Evolutionary conservation across 352 stramenopile species (phyloP), one percentile per base, ranked within the genome.

Genomic region (Nothophytophthora sp.): DNA sequence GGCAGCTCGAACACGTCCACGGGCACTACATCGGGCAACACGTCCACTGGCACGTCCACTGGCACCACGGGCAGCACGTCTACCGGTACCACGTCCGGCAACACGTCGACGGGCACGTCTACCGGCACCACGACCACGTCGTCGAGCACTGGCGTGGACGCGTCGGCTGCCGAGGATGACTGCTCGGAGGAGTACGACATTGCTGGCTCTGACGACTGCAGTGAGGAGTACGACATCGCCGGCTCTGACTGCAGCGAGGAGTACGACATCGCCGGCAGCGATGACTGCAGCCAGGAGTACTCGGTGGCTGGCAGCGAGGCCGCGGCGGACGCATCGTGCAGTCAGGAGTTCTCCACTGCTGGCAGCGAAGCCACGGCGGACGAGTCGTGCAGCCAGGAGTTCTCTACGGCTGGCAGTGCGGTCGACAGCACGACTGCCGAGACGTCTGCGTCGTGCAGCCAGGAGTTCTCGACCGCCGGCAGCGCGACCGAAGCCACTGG

Each of bases 221-320:
- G 33, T 24, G 25, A 67, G 4, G 60, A 70, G 50, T 62, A 47
- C 18, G 56, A 69, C 28, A 46, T 73, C 6, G 57, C 62, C 9
- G 63, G 54, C 12, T 59, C 60, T 5, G 59, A 65, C 13, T 65
- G 55, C 35, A 48, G 59, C 23, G 38, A 62, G 16, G 54, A 58
- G 48, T 64, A 46, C 42, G 33, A 42, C 19, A 41, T 67, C 18
- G 44, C 50, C 13, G 53, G 48, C 22, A 36, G 36, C 33, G 23
- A 16, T 4, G 43, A 67, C 18, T 76, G 67, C 46, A 65, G 50
- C 11, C 42, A 76, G 35, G 63, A 67, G 25, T 55, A 63, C 11
- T 60, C 62, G 25, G 44, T 65, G 5, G 55, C 63, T 12, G 63
- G 46, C n/a, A 58, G 47, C 23, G 52, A 50, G 5, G 53, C 57